phyloP scores from a whole-genome alignment of 2,329 filamentous ascomycete genomes.

The Curvularia verruculosa region DNA sequence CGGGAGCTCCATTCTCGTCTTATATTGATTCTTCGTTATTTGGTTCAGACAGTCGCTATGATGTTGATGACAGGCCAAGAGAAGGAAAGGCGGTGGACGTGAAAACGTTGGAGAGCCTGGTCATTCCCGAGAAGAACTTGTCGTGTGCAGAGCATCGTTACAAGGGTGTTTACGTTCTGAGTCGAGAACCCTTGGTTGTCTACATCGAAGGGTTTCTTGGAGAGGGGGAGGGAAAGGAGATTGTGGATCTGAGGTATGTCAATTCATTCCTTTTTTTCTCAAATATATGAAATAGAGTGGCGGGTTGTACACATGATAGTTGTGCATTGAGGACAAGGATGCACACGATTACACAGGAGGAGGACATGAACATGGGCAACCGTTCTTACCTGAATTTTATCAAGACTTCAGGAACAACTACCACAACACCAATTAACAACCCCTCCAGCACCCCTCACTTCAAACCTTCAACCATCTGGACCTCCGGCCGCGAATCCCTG shows the following conservation, averaged over 20 bases:
- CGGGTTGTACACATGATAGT: no score
- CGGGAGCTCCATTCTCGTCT: constrained; percentile 42
- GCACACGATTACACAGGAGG: no score
- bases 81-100: constrained; percentile 13
- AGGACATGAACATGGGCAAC: not conserved
- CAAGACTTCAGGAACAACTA: not conserved
- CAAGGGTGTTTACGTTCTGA: constrained; percentile 56
- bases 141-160: constrained; percentile 49
- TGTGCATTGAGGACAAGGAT: not conserved
- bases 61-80: not conserved
- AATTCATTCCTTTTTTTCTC: not conserved
- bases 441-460: constrained; percentile 55
- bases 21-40: constrained; percentile 3
- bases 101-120: constrained; percentile 47
- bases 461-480: constrained; percentile 61
- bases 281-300: not conserved
- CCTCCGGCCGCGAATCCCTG: constrained; percentile 54
- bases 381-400: not conserved
- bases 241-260: constrained; percentile 60
- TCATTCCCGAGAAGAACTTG: constrained; percentile 50
- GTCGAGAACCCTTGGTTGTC: constrained; percentile 61
- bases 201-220: constrained; percentile 64
- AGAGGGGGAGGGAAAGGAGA: constrained; percentile 55
- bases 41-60: not conserved
- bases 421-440: not conserved